Evolutionary conservation across 768 basidiomycete species (phyloP).

Genomic region (Aureoboletus auriporus): DNA sequence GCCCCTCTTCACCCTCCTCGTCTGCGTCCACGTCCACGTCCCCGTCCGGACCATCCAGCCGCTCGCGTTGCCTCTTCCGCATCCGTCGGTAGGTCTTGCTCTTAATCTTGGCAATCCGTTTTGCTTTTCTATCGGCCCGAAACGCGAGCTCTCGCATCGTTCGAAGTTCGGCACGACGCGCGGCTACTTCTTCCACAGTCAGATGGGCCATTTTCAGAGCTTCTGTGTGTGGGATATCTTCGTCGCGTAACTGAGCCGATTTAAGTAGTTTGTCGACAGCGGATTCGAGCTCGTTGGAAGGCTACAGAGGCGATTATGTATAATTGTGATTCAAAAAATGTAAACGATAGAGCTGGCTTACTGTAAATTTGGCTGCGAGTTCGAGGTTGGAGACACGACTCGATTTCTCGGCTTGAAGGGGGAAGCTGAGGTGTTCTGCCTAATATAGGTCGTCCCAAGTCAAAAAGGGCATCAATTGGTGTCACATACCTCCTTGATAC

Average conservation of each 20-base stretch:
- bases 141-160: slow-evolving; percentile 92
- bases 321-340: no score
- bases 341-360: slow-evolving; percentile 26
- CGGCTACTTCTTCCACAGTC: slow-evolving; percentile 79
- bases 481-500: slow-evolving; percentile 72
- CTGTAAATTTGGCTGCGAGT: slow-evolving; percentile 82
- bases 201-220: slow-evolving; percentile 82
- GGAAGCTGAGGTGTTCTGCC: slow-evolving; percentile 88
- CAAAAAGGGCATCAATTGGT: background rate
- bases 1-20: slow-evolving; percentile 42
- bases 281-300: slow-evolving; percentile 79
- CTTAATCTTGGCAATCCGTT: slow-evolving; percentile 92
- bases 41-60: slow-evolving; percentile 45
- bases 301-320: slow-evolving; percentile 38
- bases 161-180: slow-evolving; percentile 76
- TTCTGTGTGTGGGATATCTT: slow-evolving; percentile 74
- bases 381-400: slow-evolving; percentile 66
- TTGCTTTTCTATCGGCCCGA: slow-evolving; percentile 86
- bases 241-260: slow-evolving; percentile 77
- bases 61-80: slow-evolving; percentile 72
- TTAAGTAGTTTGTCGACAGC: slow-evolving; percentile 79
- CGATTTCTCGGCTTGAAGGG: slow-evolving; percentile 61
- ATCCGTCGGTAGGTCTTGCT: slow-evolving; percentile 88
- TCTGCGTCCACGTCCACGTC: slow-evolving; percentile 24
- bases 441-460: slow-evolving; percentile 22